Evolutionary conservation across 1,284 basidiomycete species (phyloP).

Genomic region (Irpex sp.): DNA sequence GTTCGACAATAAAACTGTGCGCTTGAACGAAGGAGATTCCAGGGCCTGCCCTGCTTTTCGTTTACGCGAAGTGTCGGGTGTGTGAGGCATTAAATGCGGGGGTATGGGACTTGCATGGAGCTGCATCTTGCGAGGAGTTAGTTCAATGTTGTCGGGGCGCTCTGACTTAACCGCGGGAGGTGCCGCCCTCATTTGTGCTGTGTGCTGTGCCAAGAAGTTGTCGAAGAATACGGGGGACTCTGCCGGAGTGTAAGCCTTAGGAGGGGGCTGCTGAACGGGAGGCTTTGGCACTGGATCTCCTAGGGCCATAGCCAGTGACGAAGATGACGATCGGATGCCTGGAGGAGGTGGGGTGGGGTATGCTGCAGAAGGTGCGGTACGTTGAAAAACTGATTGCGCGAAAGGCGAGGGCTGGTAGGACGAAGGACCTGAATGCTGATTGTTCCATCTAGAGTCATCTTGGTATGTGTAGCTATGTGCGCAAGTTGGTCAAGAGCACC

Average conservation of each 20-base stretch:
- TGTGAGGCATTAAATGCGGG: slow-evolving; percentile 30
- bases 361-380: slow-evolving; percentile 46
- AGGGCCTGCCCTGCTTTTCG: slow-evolving; percentile 39
- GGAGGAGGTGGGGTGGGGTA: slow-evolving; percentile 69
- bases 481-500: neutral
- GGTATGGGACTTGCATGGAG: slow-evolving; percentile 42
- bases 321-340: slow-evolving; percentile 54
- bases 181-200: slow-evolving; percentile 25
- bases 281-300: slow-evolving; percentile 38
- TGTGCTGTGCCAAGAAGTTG: slow-evolving; percentile 53
- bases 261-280: slow-evolving; percentile 15
- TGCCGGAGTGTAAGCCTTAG: slow-evolving; percentile 39
- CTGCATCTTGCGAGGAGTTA: slow-evolving; percentile 9
- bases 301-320: slow-evolving; percentile 68
- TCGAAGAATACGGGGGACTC: slow-evolving; percentile 61
- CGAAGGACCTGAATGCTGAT: slow-evolving; percentile 31
- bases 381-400: slow-evolving; percentile 58
- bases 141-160: neutral
- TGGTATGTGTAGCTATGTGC: slow-evolving; percentile 14
- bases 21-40: slow-evolving; percentile 29
- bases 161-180: neutral
- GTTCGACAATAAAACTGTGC: slow-evolving; percentile 7
- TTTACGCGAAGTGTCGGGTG: slow-evolving; percentile 29
- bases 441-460: slow-evolving; percentile 26
- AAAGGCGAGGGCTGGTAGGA: slow-evolving; percentile 48